Percentiles rank a stretch among this genome's conserved stretches.
phyloP scores from a whole-genome alignment of 345 rosid species.

The Salix suchowensis region DNA sequence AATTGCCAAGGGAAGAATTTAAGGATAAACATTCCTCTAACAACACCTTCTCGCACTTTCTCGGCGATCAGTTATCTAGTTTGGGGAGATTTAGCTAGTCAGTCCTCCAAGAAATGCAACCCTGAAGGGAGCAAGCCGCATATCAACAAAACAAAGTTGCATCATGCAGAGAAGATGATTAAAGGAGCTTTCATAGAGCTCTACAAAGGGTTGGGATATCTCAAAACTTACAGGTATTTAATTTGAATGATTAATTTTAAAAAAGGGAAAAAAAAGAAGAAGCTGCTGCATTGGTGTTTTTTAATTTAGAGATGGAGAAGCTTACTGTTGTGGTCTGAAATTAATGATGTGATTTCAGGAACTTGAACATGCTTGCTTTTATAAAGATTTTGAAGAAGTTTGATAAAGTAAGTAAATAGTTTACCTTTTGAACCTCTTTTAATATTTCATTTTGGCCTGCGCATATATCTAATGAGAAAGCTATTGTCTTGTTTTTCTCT shows the following conservation, averaged over 20 bases:
- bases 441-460: neutral
- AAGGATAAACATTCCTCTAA: conserved; percentile 77
- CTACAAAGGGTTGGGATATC: conserved; percentile 81
- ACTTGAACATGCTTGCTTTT: conserved; percentile 95
- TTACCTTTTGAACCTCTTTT: neutral
- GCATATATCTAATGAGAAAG: neutral
- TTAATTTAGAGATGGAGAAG: neutral
- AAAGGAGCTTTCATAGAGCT: conserved; percentile 80
- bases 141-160: conserved; percentile 77
- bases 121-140: conserved; percentile 52
- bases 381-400: conserved; percentile 92
- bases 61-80: conserved; percentile 75
- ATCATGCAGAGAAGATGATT: conserved; percentile 88
- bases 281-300: neutral
- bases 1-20: conserved; percentile 73
- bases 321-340: neutral
- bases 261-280: neutral
- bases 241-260: neutral
- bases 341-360: conserved; percentile 43
- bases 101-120: conserved; percentile 54
- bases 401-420: conserved; percentile 56
- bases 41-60: conserved; percentile 75
- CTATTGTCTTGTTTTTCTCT: neutral
- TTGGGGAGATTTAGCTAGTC: conserved; percentile 67
- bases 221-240: conserved; percentile 72